phyloP scores from a whole-genome alignment of 2,329 filamentous ascomycete genomes.

The Monosporascus sp. region DNA sequence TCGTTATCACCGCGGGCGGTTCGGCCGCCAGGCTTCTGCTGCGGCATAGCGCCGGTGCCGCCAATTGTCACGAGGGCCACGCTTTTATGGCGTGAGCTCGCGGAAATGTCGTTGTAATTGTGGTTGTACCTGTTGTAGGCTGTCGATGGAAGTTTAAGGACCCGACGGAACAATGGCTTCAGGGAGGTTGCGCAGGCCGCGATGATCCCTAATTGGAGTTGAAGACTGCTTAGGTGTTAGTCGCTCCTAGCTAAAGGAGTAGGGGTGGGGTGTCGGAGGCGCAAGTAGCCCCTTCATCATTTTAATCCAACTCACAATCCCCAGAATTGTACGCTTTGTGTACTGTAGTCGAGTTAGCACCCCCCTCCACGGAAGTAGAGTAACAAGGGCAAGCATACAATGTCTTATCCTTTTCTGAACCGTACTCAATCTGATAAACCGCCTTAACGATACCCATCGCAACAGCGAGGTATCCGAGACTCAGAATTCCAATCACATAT shows the following conservation, averaged over 20 bases:
- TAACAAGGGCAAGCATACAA: slow-evolving; percentile 19
- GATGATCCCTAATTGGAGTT: slow-evolving; percentile 35
- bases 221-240: slow-evolving; percentile 23
- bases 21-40: not conserved
- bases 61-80: not conserved
- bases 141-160: slow-evolving; percentile 4
- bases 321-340: slow-evolving; percentile 25
- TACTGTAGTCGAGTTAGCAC: slow-evolving; percentile 3
- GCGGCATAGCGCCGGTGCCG: not conserved
- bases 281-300: too few species aligned
- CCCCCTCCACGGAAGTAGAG: not conserved
- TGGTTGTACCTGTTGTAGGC: not conserved
- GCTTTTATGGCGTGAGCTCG: not conserved
- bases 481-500: slow-evolving; percentile 35
- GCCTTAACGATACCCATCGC: slow-evolving; percentile 35
- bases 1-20: not conserved
- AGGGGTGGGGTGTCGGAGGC: not conserved
- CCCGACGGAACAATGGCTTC: slow-evolving; percentile 15
- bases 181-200: slow-evolving; percentile 35
- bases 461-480: slow-evolving; percentile 37
- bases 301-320: slow-evolving; percentile 24
- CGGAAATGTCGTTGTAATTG: not conserved
- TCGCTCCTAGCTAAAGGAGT: not conserved
- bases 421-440: slow-evolving; percentile 30
- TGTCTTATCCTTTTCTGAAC: slow-evolving; percentile 26